phyloP scores from a whole-genome alignment of 805 yeast species.

The Spathaspora passalidarum region DNA sequence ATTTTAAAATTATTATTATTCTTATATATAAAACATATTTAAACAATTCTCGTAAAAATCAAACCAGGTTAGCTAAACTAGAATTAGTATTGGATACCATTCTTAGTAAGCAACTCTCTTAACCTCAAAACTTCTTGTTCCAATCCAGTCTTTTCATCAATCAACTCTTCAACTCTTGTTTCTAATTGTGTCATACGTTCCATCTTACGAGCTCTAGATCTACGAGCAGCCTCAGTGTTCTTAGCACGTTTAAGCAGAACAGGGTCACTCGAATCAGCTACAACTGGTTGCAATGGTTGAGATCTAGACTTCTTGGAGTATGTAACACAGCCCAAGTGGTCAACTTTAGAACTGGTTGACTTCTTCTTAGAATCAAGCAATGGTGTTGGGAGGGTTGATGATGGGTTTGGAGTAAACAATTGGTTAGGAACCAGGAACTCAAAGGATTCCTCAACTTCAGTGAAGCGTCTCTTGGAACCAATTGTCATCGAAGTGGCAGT shows the following conservation, averaged over 20 bases:
- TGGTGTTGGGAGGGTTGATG: constrained; percentile 34
- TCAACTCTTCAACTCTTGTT: constrained; percentile 63
- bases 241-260: constrained; percentile 84
- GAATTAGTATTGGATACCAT: constrained; percentile 16
- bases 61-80: neutral
- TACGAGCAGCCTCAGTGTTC: constrained; percentile 96
- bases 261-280: constrained; percentile 54
- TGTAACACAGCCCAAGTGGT: constrained; percentile 70
- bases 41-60: neutral
- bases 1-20: neutral
- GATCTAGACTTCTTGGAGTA: constrained; percentile 77
- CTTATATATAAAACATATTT: constrained; percentile 2
- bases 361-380: constrained; percentile 18
- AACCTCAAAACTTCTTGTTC: constrained; percentile 64
- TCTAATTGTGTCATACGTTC: constrained; percentile 84
- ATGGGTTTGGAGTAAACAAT: constrained; percentile 27
- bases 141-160: constrained; percentile 56
- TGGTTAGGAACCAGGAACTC: constrained; percentile 18
- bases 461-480: constrained; percentile 15
- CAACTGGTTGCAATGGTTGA: constrained; percentile 69
- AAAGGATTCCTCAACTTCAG: constrained; percentile 26
- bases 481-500: neutral
- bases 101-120: constrained; percentile 41
- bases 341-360: constrained; percentile 38
- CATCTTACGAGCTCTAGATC: constrained; percentile 91